Percentiles rank a stretch among this genome's conserved stretches.
Conservation (phyloP, 2,329 filamentous ascomycete species). For the Lecanicillium sp. region DNA sequence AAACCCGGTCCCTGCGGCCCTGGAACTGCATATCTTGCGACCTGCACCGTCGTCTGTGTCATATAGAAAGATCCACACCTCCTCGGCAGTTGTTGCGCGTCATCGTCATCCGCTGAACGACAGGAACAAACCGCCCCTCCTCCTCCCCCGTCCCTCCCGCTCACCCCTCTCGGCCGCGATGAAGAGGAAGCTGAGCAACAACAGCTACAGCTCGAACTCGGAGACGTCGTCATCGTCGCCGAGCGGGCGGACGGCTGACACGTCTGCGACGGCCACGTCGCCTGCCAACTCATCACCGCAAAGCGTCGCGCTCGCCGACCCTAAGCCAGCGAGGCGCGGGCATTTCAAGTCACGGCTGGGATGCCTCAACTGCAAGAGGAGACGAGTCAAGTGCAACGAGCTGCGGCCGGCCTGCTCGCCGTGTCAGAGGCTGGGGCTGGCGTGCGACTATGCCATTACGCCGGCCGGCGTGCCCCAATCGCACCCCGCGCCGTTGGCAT, state of each 20-base stretch:
- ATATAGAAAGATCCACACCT: no score
- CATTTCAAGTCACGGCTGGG: conserved; percentile 23
- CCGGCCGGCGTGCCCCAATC: conserved; percentile 11
- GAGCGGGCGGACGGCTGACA: neutral
- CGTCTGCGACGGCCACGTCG: neutral
- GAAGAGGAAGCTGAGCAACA: conserved; percentile 4
- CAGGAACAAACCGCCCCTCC: no score
- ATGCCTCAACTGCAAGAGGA: conserved; percentile 24
- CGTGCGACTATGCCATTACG: conserved; percentile 20
- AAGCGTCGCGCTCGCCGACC: neutral
- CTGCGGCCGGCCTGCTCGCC: conserved; percentile 18
- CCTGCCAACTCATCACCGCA: neutral
- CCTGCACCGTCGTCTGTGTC: no score
- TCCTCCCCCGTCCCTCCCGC: no score
- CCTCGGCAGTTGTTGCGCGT: no score
- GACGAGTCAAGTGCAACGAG: conserved; percentile 24
- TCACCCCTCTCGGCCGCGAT: no score
- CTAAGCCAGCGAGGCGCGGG: conserved; percentile 9
- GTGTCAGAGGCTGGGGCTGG: conserved; percentile 25
- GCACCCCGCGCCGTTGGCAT: conserved; percentile 19
- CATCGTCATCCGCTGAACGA: no score
- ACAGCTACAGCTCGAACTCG: conserved; percentile 1
- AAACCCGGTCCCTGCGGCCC: no score
- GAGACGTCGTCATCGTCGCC: neutral
- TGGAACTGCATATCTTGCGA: no score